A percentile compares a stretch with the other conserved stretches of the same genome.
phyloP scores from a whole-genome alignment of 352 stramenopile genomes.

The Elongisporangium undulatum region DNA sequence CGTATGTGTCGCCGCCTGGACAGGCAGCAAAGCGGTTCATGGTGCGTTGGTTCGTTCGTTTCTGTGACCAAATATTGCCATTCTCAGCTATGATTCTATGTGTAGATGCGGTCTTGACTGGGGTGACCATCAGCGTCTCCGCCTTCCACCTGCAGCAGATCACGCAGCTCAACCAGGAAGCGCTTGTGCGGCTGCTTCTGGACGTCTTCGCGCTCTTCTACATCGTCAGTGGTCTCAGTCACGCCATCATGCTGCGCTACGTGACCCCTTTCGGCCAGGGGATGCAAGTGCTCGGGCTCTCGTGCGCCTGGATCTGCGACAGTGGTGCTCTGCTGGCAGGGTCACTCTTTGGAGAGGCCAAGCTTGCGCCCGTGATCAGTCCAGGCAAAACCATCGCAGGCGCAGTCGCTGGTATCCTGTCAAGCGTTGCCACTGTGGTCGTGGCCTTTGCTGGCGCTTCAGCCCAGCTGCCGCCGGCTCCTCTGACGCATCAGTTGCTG shows the following conservation, averaged over 20 bases:
- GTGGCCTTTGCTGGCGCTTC: constrained; percentile 22
- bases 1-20: constrained; percentile 32
- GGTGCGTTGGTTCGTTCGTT: constrained; percentile 9
- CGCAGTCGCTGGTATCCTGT: constrained; percentile 41
- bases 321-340: constrained; percentile 55
- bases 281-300: constrained; percentile 57
- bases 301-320: constrained; percentile 65
- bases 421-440: constrained; percentile 45
- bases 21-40: constrained; percentile 23
- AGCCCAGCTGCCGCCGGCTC: constrained; percentile 13
- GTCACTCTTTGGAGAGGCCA: constrained; percentile 41
- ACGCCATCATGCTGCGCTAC: constrained; percentile 58
- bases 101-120: neutral
- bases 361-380: constrained; percentile 60
- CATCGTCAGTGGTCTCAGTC: constrained; percentile 53
- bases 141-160: neutral
- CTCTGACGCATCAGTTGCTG: constrained; percentile 28
- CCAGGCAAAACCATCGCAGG: constrained; percentile 67
- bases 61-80: neutral
- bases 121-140: neutral
- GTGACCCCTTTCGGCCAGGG: constrained; percentile 44
- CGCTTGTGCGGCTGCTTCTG: constrained; percentile 30
- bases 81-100: constrained; percentile 3
- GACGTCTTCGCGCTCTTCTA: constrained; percentile 56
- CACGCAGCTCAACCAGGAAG: neutral